Evolutionary conservation across 2,329 filamentous ascomycete genomes (phyloP).

Genomic region (Microsporum canis): DNA sequence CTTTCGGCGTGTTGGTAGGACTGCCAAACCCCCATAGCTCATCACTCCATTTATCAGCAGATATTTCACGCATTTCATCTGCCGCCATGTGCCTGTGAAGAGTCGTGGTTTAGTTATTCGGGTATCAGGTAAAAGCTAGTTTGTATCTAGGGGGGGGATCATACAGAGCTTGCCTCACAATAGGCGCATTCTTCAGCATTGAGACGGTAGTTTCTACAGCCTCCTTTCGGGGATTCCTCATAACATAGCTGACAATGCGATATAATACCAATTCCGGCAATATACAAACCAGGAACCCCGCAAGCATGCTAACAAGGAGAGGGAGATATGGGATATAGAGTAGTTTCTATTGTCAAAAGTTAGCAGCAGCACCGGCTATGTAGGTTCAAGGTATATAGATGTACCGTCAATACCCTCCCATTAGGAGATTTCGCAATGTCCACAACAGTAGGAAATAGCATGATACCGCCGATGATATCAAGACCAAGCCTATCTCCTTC

Average conservation of each 20-base stretch:
- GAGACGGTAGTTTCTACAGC: constrained; percentile 39
- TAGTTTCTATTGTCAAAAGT: constrained; percentile 17
- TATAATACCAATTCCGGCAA: constrained; percentile 33
- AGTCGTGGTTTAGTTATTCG: neutral
- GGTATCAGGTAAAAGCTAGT: neutral
- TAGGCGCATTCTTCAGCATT: constrained; percentile 40
- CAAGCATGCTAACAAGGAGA: constrained; percentile 28
- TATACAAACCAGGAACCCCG: constrained; percentile 32
- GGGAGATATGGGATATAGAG: constrained; percentile 31
- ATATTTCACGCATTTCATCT: constrained; percentile 48
- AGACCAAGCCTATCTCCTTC: constrained; percentile 17
- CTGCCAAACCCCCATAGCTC: constrained; percentile 46
- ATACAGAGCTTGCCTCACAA: constrained; percentile 45
- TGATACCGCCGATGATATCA: constrained; percentile 42
- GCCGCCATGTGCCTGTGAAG: constrained; percentile 41
- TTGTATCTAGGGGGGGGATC: constrained; percentile 8
- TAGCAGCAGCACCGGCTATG: neutral
- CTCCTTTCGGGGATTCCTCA: constrained; percentile 29
- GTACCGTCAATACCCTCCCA: constrained; percentile 42
- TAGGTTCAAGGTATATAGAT: constrained; percentile 2
- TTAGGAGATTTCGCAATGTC: constrained; percentile 54
- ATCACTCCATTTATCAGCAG: constrained; percentile 45
- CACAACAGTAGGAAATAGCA: constrained; percentile 65
- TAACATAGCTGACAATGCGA: constrained; percentile 32
- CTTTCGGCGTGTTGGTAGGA: constrained; percentile 11